Evolutionary conservation across 345 rosid genomes (phyloP).

Genomic region (Brassica cretica): DNA sequence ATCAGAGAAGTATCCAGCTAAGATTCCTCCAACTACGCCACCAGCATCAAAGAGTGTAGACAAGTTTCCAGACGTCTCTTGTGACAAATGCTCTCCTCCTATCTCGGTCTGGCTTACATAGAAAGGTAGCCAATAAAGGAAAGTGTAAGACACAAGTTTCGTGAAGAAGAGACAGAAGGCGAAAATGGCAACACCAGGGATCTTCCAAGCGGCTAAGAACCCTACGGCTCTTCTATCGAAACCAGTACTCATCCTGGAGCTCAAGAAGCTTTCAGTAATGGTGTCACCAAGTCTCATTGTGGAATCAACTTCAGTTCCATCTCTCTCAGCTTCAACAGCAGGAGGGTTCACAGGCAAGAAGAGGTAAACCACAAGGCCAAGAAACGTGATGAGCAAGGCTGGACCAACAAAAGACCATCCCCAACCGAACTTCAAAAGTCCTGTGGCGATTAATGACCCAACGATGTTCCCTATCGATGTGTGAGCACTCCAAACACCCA

Average conservation of each 20-base stretch:
- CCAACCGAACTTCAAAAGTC: constrained; percentile 42
- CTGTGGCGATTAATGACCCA: constrained; percentile 79
- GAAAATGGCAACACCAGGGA: neutral
- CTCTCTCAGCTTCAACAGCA: constrained; percentile 2
- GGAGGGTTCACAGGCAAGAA: neutral
- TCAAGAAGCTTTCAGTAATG: neutral
- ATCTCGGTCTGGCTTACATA: neutral
- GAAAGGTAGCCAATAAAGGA: neutral
- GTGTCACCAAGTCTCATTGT: neutral
- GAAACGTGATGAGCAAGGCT: neutral
- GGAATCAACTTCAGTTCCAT: neutral
- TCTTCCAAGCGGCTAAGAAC: constrained; percentile 1
- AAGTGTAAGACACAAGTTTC: neutral
- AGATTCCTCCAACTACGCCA: neutral
- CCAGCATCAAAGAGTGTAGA: neutral
- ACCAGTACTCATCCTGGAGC: neutral
- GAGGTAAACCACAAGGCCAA: neutral
- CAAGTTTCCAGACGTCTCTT: neutral
- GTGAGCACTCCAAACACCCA: constrained; percentile 99
- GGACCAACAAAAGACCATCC: neutral
- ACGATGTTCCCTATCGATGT: constrained; percentile 86
- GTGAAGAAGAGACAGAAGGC: constrained; percentile 2
- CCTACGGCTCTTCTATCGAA: neutral
- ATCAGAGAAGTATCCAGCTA: constrained; percentile 2
- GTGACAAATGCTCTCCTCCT: neutral